Evolutionary conservation across 352 stramenopile species (phyloP), one percentile per base, ranked within the genome.

Genomic region (Thalassiosira exigua): DNA sequence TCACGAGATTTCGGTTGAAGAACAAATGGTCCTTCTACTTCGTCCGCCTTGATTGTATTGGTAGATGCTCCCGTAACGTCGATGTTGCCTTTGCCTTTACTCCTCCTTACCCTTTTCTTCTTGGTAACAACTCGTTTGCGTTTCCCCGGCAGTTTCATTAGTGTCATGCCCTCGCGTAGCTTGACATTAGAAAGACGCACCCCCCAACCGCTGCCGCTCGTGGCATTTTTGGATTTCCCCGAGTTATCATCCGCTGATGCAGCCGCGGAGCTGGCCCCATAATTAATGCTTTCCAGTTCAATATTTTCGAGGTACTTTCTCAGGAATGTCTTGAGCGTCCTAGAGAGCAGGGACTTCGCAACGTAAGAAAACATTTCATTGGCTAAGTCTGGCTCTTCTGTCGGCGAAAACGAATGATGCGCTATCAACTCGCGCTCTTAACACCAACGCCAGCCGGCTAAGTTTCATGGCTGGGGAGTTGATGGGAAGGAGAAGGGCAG

Each of bases 291-390:
- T 58, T 93, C 85, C 2, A 93, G 76, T 56, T 93, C 87, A 36
- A 93, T 88, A 61, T 93, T 82, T 33, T 79, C 74, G 14, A 93
- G 73, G 65, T 93, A 93, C 53, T 91, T 93, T 51, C 75, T 76
- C 3, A 93, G 75, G 22, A 91, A 88, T 17, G 85, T 89, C 58
- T 83, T 75, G 0, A 93, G 64, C 26, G 87, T 92, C 62, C 85
- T 88, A 59, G 77, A 87, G 2, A 93, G 61, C 17, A 93, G 69
- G 5, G 72, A 82, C 70, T 88, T 88, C 14, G 84, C 81, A 0
- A 86, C 79, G 21, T 85, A 85, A 11, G 64, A 78, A 46, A 85
- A 81, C 77, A 85, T 85, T 11, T 19, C 48, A 1, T 21, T 69
- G 14, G 17, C n/a, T n/a, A n/a, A n/a, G n/a, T n/a, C n/a, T n/a